phyloP scores from a whole-genome alignment of 169 alveolate genomes.

The Cryptosporidium tyzzeri region DNA sequence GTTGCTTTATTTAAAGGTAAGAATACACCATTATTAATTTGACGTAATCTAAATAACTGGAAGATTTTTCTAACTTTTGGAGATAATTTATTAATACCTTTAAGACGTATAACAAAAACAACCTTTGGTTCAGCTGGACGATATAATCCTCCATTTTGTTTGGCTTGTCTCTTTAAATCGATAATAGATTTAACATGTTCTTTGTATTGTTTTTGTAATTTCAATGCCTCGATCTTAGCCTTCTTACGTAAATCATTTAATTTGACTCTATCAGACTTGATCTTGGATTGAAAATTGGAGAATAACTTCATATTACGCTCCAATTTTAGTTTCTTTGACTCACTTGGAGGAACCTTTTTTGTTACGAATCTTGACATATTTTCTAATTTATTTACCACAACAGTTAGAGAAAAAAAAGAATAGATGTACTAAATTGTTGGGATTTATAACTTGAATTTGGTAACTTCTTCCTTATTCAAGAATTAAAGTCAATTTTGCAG shows the following conservation, averaged over 20 bases:
- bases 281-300: background rate
- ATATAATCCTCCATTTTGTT: constrained; percentile 84
- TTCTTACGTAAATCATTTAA: constrained; percentile 26
- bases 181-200: constrained; percentile 55
- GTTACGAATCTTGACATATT: constrained; percentile 12
- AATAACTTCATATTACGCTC: constrained; percentile 27
- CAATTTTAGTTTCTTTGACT: constrained; percentile 46
- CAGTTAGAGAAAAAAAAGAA: constrained; percentile 1
- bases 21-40: constrained; percentile 98
- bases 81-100: constrained; percentile 97
- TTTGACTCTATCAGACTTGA: constrained; percentile 5
- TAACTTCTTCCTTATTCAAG: background rate
- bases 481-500: constrained; percentile 16
- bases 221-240: constrained; percentile 63
- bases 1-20: constrained; percentile 97
- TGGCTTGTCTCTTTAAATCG: constrained; percentile 81
- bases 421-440: background rate
- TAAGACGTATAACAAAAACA: constrained; percentile 94
- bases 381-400: constrained; percentile 1
- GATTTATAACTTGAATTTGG: background rate
- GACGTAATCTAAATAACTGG: constrained; percentile 96
- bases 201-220: constrained; percentile 62
- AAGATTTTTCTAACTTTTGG: constrained; percentile 96
- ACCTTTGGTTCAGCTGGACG: constrained; percentile 94
- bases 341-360: constrained; percentile 71